These are phyloP conservation scores for Suillus brevipes DNA, from an alignment of 768 basidiomycete species.

Conservation along the genomic window DNA sequence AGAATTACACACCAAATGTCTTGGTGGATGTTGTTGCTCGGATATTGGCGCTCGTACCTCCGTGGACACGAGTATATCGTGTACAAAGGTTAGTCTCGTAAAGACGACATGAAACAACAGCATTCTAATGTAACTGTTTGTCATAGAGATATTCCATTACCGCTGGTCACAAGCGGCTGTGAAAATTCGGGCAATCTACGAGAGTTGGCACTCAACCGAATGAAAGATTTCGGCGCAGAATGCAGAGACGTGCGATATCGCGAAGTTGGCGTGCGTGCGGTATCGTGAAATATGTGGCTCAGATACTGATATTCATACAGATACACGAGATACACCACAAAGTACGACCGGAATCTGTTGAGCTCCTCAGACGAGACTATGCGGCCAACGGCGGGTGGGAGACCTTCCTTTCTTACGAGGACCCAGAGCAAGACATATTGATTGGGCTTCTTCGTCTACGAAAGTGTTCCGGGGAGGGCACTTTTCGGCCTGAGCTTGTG, in stretches of 20 bases:
- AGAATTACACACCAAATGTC: slow-evolving; percentile 99
- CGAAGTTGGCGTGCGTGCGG: slow-evolving; percentile 85
- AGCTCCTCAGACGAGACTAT: slow-evolving; percentile 94
- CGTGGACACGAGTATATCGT: slow-evolving; percentile 98
- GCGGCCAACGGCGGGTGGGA: slow-evolving; percentile 99
- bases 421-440: slow-evolving; percentile 95
- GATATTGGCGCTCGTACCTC: slow-evolving; percentile 93
- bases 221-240: slow-evolving; percentile 99
- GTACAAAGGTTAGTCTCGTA: slow-evolving; percentile 74
- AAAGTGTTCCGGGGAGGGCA: slow-evolving; percentile 96
- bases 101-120: not conserved
- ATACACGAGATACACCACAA: slow-evolving; percentile 99
- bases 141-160: slow-evolving; percentile 90
- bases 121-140: slow-evolving; percentile 6
- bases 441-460: slow-evolving; percentile 89
- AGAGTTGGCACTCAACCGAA: slow-evolving; percentile 92
- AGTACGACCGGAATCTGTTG: slow-evolving; percentile 92
- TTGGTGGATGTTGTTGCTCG: slow-evolving; percentile 96
- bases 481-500: slow-evolving; percentile 91
- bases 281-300: slow-evolving; percentile 5
- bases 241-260: slow-evolving; percentile 97
- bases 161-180: slow-evolving; percentile 93
- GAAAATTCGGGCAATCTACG: slow-evolving; percentile 97
- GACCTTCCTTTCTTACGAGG: slow-evolving; percentile 98
- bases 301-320: slow-evolving; percentile 39